Evolutionary conservation across 306 rosid genomes (phyloP), one percentile per base, ranked within the genome.

Genomic region (Rosa rugosa): DNA sequence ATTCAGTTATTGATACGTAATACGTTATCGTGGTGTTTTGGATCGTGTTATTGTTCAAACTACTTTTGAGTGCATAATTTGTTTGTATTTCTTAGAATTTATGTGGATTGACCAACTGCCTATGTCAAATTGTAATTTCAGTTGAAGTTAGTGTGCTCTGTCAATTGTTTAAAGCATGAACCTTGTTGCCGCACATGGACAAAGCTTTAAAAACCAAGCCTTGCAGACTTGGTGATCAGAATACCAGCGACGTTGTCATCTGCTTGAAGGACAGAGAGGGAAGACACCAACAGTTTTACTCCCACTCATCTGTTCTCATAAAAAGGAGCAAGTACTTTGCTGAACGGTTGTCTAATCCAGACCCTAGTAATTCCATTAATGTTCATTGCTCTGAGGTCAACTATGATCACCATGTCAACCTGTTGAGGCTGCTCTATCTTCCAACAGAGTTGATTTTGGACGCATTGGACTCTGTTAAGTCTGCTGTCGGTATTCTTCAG

Each of bases 241-340:
- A 23, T 38, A 76, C 73, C 20, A 67, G 77, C 44, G 87, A 80
- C 56, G 45, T 64, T 13, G 69, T 84, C 47, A 31, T 80, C 51
- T 63, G 70, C 56, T 80, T 84, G 77, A 84, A 84, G 67, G 75
- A 77, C 36, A 66, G 80, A 67, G 86, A 84, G 71, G 86, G 81
- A 22, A 77, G 66, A 71, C 60, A 75, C 14, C 80, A 79, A 71
- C 64, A 70, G 74, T 79, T 83, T 54, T 79, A 34, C 68, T 79
- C 66, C 46, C 80, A 79, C 71, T 83, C 83, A 16, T 80, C 75
- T 22, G 46, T 84, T 72, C 81, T 84, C 53, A 76, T 44, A 76
- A 77, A 71, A 44, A 84, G 59, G 74, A 84, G 82, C 65, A 77
- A 68, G 79, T 77, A 60, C 84, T 80, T 84, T 42, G 74, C 82